These are phyloP conservation scores for Paramecium sonneborni DNA, from an alignment of 73 alveolate genomes.

Conservation along the genomic window DNA sequence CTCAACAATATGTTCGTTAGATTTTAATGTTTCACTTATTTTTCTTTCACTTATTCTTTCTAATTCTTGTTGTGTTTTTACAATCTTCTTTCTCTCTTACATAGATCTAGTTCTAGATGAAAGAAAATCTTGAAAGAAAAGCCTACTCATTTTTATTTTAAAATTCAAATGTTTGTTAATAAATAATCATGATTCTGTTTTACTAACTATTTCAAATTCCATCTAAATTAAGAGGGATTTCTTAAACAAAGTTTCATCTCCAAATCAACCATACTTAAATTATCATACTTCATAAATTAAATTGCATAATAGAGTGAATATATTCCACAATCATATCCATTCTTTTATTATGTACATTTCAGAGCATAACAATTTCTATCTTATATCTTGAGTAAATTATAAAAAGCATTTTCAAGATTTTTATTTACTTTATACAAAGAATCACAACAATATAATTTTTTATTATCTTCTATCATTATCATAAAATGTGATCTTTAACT, in stretches of 20 bases:
- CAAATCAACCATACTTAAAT: not conserved
- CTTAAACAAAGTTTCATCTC: not conserved
- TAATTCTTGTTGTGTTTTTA: not conserved
- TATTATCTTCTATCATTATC: not conserved
- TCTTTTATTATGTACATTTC: not conserved
- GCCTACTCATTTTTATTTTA: not conserved
- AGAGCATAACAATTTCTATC: not conserved
- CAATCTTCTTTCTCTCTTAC: conserved; percentile 6
- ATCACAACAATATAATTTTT: not conserved
- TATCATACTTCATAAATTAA: not conserved
- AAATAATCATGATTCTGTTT: not conserved
- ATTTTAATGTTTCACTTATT: not conserved
- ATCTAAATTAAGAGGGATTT: not conserved
- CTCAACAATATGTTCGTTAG: not conserved
- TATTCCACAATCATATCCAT: conserved; percentile 3
- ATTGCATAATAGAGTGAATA: not conserved
- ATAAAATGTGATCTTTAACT: not conserved
- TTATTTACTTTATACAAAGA: not conserved
- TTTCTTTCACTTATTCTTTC: conserved; percentile 23
- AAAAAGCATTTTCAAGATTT: not conserved
- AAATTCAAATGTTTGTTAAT: conserved; percentile 31
- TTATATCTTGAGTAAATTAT: not conserved
- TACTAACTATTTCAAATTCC: not conserved
- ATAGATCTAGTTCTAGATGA: not conserved
- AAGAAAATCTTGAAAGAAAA: conserved; percentile 20